Conservation (phyloP, 2,329 filamentous ascomycete genomes). For the Neoascochyta sp. region DNA sequence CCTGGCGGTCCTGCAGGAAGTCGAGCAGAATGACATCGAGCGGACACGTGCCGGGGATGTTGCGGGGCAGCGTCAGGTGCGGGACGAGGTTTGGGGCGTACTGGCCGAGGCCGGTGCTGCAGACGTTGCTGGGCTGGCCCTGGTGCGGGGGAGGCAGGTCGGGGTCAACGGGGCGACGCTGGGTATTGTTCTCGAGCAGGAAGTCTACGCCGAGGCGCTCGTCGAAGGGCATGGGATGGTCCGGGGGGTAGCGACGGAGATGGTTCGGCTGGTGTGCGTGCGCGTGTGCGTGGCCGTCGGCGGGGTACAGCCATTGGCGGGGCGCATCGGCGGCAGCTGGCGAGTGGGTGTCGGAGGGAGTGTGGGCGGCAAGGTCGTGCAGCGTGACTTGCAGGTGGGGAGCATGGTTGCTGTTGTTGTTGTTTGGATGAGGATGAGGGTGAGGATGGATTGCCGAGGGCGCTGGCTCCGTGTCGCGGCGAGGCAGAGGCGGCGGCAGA, state of each 20-base stretch:
- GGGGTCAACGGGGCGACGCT: conserved; percentile 31
- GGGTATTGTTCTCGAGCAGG: conserved; percentile 59
- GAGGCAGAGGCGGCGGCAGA: conserved; percentile 40
- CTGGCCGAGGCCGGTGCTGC: conserved; percentile 21
- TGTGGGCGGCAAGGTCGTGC: conserved; percentile 17
- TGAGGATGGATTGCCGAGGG: conserved; percentile 10
- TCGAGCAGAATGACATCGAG: conserved; percentile 76
- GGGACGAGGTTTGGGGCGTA: conserved; percentile 30
- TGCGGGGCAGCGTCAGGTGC: conserved; percentile 45
- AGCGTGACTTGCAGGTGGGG: conserved; percentile 23
- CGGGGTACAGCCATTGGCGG: conserved; percentile 32
- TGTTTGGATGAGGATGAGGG: conserved; percentile 10
- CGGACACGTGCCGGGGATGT: conserved; percentile 67
- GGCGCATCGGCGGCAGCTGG: conserved; percentile 21
- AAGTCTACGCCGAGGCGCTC: conserved; percentile 72
- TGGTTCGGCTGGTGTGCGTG: conserved; percentile 24
- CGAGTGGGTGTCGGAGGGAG: conserved; percentile 22
- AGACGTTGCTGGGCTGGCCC: conserved; percentile 18
- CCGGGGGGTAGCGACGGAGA: conserved; percentile 35
- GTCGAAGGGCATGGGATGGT: conserved; percentile 32
- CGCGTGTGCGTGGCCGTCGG: conserved; percentile 29
- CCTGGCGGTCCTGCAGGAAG: conserved; percentile 67
- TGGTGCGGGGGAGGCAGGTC: conserved; percentile 46
- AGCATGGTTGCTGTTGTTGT: conserved; percentile 6
- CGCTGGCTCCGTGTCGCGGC: conserved; percentile 4